Conservation (phyloP, 345 rosid genomes). For the Xanthoceras sorbifolium region DNA sequence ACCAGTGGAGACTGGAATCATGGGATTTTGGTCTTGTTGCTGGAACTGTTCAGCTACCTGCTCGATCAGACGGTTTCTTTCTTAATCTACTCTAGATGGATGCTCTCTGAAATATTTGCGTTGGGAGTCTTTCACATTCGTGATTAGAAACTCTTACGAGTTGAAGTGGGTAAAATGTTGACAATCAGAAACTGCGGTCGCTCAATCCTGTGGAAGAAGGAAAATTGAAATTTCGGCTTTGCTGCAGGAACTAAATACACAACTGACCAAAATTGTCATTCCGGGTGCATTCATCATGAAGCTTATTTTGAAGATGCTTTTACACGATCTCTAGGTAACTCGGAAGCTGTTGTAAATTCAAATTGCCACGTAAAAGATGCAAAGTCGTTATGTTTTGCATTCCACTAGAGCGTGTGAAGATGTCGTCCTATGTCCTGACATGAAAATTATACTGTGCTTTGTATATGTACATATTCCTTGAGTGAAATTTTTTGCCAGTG, state of each 20-base stretch:
- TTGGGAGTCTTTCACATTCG: neutral
- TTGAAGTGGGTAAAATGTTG: neutral
- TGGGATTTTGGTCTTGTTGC: slow-evolving; percentile 48
- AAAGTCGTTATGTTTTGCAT: neutral
- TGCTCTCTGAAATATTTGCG: neutral
- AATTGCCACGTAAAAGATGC: neutral
- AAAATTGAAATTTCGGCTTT: neutral
- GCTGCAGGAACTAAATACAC: neutral
- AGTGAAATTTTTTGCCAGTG: neutral
- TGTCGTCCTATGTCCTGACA: neutral
- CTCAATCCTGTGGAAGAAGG: neutral
- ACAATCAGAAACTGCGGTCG: neutral
- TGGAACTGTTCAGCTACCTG: slow-evolving; percentile 40
- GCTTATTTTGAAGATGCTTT: neutral
- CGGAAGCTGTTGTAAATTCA: neutral
- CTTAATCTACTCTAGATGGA: slow-evolving; percentile 16
- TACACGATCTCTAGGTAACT: neutral
- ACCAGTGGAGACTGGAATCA: slow-evolving; percentile 53
- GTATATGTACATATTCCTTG: neutral
- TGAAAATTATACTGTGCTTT: neutral
- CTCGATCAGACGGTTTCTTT: slow-evolving; percentile 28
- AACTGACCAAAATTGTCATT: neutral
- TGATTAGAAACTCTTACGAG: neutral
- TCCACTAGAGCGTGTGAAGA: neutral
- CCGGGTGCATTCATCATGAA: neutral